A percentile compares a stretch with the other conserved stretches of the same genome.
Evolutionary conservation across 2,329 filamentous ascomycete species (phyloP).

Genomic region (Graphiopsis chlorocephala): DNA sequence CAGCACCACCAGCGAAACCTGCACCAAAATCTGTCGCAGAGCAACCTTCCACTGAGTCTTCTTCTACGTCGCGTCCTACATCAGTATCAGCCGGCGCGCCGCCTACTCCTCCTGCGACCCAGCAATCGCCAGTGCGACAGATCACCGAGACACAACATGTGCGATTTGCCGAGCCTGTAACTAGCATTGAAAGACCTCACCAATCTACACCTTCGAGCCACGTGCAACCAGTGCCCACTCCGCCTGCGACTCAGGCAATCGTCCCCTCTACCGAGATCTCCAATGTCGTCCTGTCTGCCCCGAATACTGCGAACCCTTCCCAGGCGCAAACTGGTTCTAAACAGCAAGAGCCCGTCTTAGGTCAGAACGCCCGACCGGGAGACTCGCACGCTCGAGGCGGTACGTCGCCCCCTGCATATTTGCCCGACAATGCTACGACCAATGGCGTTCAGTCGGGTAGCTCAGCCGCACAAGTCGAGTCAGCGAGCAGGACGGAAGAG

Average conservation of each 20-base stretch:
- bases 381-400: background rate
- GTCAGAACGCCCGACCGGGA: background rate
- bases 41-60: background rate
- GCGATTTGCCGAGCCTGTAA: conserved; percentile 14
- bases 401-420: background rate
- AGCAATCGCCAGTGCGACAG: conserved; percentile 11
- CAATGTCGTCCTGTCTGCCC: background rate
- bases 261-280: too few species aligned
- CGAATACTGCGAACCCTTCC: background rate
- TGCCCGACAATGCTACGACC: background rate
- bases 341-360: background rate
- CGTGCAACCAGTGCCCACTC: background rate
- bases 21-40: conserved; percentile 18
- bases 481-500: background rate
- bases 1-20: conserved; percentile 19
- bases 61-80: conserved; percentile 20
- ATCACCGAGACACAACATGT: conserved; percentile 14
- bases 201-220: background rate
- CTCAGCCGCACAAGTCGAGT: background rate
- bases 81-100: conserved; percentile 17
- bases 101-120: conserved; percentile 17
- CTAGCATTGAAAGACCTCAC: background rate
- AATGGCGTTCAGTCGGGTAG: background rate
- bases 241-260: background rate
- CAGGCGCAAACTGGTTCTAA: background rate